Evolutionary conservation across 2,329 filamentous ascomycete species (phyloP).

Genomic region (Penicillium sp.): DNA sequence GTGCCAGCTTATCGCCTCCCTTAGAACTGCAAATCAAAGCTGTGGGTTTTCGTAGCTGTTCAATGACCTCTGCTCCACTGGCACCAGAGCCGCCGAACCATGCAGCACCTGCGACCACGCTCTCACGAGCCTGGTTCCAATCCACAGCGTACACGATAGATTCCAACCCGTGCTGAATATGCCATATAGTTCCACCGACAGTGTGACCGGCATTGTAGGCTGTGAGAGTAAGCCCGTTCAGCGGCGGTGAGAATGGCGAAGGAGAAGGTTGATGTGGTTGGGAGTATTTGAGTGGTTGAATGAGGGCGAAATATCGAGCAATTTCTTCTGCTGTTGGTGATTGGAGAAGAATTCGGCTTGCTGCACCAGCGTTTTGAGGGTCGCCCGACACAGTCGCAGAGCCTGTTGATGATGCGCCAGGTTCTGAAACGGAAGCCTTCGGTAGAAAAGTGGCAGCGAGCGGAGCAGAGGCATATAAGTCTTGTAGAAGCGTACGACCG

Average conservation of each 20-base stretch:
- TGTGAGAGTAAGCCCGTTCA: constrained; percentile 89
- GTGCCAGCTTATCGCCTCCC: constrained; percentile 67
- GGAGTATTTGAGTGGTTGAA: constrained; percentile 92
- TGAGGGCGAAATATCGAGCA: constrained; percentile 81
- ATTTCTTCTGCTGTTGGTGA: constrained; percentile 85
- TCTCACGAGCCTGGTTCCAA: constrained; percentile 97
- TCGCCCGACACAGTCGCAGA: constrained; percentile 35
- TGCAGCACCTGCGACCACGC: constrained; percentile 86
- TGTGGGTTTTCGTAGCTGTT: constrained; percentile 87
- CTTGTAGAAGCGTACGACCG: constrained; percentile 83
- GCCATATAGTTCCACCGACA: constrained; percentile 96
- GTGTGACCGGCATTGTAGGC: constrained; percentile 97
- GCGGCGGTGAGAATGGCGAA: constrained; percentile 80
- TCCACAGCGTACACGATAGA: constrained; percentile 97
- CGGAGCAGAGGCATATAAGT: constrained; percentile 85
- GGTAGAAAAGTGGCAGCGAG: constrained; percentile 82
- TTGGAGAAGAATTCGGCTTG: constrained; percentile 53
- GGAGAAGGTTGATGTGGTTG: constrained; percentile 88
- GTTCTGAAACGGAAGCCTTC: constrained; percentile 60
- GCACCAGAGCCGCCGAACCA: constrained; percentile 82
- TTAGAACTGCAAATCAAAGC: constrained; percentile 88
- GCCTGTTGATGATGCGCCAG: constrained; percentile 46
- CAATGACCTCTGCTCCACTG: constrained; percentile 84
- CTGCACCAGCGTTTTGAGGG: constrained; percentile 25
- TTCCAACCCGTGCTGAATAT: constrained; percentile 93